phyloP scores from a whole-genome alignment of 805 yeast genomes.

The Starmerella riodocensis region DNA sequence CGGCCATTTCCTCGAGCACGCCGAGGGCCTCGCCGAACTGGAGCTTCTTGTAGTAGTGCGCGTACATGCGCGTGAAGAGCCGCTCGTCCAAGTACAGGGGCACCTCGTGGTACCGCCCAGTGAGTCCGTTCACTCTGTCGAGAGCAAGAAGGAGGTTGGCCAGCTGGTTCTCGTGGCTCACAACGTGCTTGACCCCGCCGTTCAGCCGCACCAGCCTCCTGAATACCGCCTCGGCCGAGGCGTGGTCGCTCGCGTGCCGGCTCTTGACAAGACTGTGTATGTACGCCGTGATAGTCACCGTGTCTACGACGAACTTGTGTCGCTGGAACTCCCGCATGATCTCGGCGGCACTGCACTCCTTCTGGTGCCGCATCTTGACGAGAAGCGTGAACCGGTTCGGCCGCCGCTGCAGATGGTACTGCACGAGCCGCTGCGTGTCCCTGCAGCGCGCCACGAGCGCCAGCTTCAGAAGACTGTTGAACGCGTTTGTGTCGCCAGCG shows the following conservation, averaged over 20 bases:
- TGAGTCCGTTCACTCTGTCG: conserved; percentile 7
- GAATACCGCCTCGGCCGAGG: conserved; percentile 22
- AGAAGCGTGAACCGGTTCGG: conserved; percentile 27
- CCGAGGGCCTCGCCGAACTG: conserved; percentile 8
- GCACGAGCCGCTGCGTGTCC: conserved; percentile 16
- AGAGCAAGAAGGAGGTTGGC: conserved; percentile 8
- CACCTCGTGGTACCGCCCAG: neutral
- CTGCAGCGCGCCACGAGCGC: conserved; percentile 19
- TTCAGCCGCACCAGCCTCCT: conserved; percentile 3
- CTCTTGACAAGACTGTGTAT: conserved; percentile 18
- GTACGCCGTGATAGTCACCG: conserved; percentile 20
- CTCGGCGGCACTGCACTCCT: conserved; percentile 10
- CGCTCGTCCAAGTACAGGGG: conserved; percentile 10
- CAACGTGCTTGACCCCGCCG: neutral
- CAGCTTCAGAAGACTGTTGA: conserved; percentile 25
- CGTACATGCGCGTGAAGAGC: conserved; percentile 2
- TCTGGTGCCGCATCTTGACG: conserved; percentile 17
- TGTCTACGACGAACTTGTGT: conserved; percentile 22
- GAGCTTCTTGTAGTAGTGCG: conserved; percentile 2
- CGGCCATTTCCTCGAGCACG: conserved; percentile 11
- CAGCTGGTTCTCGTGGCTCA: conserved; percentile 1
- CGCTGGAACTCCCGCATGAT: conserved; percentile 16
- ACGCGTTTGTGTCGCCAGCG: conserved; percentile 18
- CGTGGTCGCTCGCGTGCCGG: conserved; percentile 14
- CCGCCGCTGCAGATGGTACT: conserved; percentile 15